Percentiles rank a stretch among this genome's conserved stretches.
Conservation (phyloP, 2,329 filamentous ascomycete genomes). For the Mollisiaceae sp. region DNA sequence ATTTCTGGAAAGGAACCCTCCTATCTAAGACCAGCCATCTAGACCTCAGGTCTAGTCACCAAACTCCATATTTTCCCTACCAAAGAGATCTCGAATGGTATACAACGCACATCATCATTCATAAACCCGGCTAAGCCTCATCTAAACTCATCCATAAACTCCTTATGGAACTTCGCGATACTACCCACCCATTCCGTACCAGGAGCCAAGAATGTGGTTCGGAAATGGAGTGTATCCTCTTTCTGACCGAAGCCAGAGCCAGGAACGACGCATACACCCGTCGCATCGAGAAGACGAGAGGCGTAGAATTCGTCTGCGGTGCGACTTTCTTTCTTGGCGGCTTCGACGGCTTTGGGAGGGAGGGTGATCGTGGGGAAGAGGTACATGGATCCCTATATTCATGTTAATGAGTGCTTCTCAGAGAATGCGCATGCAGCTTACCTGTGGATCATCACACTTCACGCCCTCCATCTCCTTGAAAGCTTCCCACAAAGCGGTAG, state of each 20-base stretch:
- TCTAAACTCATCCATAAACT: slow-evolving; percentile 84
- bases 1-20: not conserved
- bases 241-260: slow-evolving; percentile 94
- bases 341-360: slow-evolving; percentile 74
- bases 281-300: slow-evolving; percentile 87
- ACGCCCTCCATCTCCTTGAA: slow-evolving; percentile 97
- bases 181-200: slow-evolving; percentile 92
- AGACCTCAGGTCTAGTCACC: not conserved
- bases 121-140: slow-evolving; percentile 21
- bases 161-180: slow-evolving; percentile 87
- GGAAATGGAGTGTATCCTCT: slow-evolving; percentile 88
- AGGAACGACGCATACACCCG: slow-evolving; percentile 91
- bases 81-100: slow-evolving; percentile 7
- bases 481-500: slow-evolving; percentile 83
- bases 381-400: slow-evolving; percentile 86
- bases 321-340: slow-evolving; percentile 75
- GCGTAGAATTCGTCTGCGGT: slow-evolving; percentile 93
- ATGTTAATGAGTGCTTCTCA: slow-evolving; percentile 14
- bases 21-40: not conserved
- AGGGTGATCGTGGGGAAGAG: slow-evolving; percentile 94
- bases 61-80: slow-evolving; percentile 8
- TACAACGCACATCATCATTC: slow-evolving; percentile 2
- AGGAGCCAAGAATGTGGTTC: slow-evolving; percentile 94
- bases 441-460: slow-evolving; percentile 80
- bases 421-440: slow-evolving; percentile 42